Conservation (phyloP, 1,284 basidiomycete species). For the Trichosporon sp. region DNA sequence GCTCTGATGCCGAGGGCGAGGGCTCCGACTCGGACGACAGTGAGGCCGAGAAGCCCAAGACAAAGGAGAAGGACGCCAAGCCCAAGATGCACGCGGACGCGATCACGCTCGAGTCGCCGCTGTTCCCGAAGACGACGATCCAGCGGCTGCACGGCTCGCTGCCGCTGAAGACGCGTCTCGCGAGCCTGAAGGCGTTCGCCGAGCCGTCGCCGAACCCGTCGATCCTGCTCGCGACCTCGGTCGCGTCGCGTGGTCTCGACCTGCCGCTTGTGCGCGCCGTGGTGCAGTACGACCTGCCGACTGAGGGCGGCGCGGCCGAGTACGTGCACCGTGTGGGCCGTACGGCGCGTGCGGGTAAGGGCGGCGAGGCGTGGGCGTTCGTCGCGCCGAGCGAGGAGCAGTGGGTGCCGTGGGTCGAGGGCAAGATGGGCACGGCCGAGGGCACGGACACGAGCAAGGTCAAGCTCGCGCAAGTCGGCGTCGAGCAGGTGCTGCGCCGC, state of each 20-base stretch:
- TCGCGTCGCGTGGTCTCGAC: constrained; percentile 96
- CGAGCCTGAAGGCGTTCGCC: constrained; percentile 77
- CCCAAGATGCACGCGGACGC: constrained; percentile 41
- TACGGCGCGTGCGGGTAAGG: constrained; percentile 87
- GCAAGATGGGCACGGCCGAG: constrained; percentile 58
- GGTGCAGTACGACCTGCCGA: constrained; percentile 94
- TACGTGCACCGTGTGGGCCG: constrained; percentile 96
- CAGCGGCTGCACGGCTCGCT: constrained; percentile 95
- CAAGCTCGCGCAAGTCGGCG: constrained; percentile 58
- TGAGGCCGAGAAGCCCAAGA: constrained; percentile 29
- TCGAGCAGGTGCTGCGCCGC: constrained; percentile 66
- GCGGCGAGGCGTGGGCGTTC: constrained; percentile 87
- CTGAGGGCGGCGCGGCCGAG: constrained; percentile 92
- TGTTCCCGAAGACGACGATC: constrained; percentile 75
- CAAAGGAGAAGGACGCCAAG: constrained; percentile 23
- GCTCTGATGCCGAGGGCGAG: constrained; percentile 19
- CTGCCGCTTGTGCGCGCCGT: constrained; percentile 91
- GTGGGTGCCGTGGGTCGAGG: constrained; percentile 85
- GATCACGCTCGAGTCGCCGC: constrained; percentile 62
- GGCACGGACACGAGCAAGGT: constrained; percentile 49
- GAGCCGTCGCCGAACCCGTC: constrained; percentile 52
- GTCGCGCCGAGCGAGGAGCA: constrained; percentile 74
- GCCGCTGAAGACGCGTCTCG: constrained; percentile 71
- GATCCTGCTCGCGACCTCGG: constrained; percentile 89
- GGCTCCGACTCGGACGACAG: constrained; percentile 17